Evolutionary conservation across 228 moss, liverwort and hornwort genomes (phyloP).

Genomic region (Sphagnum magellanicum): DNA sequence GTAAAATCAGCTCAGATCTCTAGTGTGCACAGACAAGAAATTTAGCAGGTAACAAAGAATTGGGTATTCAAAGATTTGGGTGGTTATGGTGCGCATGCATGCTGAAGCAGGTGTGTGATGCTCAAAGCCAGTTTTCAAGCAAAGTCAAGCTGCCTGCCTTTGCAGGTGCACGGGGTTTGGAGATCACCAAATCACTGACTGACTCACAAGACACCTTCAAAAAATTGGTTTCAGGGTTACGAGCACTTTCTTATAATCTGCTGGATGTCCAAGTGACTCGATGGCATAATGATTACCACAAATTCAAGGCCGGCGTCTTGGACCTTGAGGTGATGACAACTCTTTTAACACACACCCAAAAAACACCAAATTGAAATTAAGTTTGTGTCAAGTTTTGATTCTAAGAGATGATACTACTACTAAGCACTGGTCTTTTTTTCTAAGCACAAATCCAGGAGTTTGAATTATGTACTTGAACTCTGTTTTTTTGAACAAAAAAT

Average conservation of each 20-base stretch:
- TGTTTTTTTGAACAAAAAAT: no score
- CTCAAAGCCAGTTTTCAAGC: slow-evolving; percentile 70
- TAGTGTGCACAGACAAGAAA: background rate
- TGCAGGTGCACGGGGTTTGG: slow-evolving; percentile 63
- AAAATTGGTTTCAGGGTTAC: slow-evolving; percentile 42
- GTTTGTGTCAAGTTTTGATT: no score
- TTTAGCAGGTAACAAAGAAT: background rate
- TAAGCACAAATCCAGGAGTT: no score
- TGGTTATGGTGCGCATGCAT: background rate
- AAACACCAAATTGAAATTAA: no score
- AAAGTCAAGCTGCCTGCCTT: slow-evolving; percentile 58
- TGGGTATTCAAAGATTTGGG: background rate
- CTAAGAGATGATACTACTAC: no score
- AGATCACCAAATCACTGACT: slow-evolving; percentile 63
- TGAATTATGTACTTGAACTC: no score
- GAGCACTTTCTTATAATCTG: slow-evolving; percentile 57
- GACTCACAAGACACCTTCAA: slow-evolving; percentile 74
- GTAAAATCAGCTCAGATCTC: no score
- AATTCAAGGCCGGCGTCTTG: slow-evolving; percentile 51
- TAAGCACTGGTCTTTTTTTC: no score
- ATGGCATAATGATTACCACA: slow-evolving; percentile 77
- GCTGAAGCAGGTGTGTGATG: slow-evolving; percentile 63
- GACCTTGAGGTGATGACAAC: slow-evolving; percentile 48
- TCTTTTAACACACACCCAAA: background rate
- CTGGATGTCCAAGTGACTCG: slow-evolving; percentile 70